These are phyloP conservation scores for Mycena filopes DNA, from an alignment of 768 basidiomycete genomes.

Conservation along the genomic window DNA sequence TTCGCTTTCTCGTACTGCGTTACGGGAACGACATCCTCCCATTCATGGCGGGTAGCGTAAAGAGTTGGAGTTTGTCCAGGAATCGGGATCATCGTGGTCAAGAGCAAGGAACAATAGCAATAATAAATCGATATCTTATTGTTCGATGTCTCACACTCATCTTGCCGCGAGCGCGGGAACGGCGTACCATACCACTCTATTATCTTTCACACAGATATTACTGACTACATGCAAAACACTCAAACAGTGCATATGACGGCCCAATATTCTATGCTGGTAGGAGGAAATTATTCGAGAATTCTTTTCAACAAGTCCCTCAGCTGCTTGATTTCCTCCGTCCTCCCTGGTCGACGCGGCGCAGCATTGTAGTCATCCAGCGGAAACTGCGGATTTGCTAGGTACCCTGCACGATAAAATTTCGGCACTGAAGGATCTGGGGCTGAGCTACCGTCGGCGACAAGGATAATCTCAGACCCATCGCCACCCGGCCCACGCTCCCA, in stretches of 20 bases:
- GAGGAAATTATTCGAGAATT: neutral
- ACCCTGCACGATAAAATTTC: slow-evolving; percentile 25
- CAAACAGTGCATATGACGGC: too few relatives aligned
- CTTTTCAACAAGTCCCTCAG: slow-evolving; percentile 27
- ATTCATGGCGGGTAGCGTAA: slow-evolving; percentile 75
- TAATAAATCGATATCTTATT: too few relatives aligned
- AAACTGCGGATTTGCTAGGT: slow-evolving; percentile 6
- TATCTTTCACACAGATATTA: too few relatives aligned
- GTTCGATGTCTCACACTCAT: too few relatives aligned
- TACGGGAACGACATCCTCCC: slow-evolving; percentile 84
- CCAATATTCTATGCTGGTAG: too few relatives aligned
- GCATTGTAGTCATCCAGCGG: slow-evolving; percentile 3
- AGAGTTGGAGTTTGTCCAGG: slow-evolving; percentile 41
- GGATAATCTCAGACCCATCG: neutral
- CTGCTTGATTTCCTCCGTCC: slow-evolving; percentile 20
- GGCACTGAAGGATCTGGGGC: slow-evolving; percentile 12
- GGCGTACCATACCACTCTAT: too few relatives aligned
- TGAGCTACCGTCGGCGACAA: slow-evolving; percentile 25
- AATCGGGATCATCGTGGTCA: slow-evolving; percentile 26
- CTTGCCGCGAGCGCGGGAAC: too few relatives aligned
- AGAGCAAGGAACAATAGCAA: slow-evolving; percentile 13
- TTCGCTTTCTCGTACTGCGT: slow-evolving; percentile 82
- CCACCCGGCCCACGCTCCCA: slow-evolving; percentile 27
- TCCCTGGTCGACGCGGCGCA: slow-evolving; percentile 12
- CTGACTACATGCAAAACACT: too few relatives aligned